phyloP scores from a whole-genome alignment of 805 yeast species.

The Zygosaccharomyces pseudorouxii region DNA sequence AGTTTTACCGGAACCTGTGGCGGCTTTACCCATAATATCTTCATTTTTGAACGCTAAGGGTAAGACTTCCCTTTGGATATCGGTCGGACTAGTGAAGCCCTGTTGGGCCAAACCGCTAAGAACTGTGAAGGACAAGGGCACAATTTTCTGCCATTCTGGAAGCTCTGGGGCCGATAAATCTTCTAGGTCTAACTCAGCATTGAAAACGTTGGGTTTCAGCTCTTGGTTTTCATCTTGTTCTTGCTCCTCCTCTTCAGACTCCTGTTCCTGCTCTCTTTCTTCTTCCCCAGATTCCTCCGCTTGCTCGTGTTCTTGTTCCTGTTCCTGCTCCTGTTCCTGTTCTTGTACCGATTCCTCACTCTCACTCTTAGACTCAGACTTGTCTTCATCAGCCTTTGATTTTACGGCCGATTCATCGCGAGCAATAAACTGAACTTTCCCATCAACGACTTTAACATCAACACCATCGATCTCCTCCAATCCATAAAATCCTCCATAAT shows the following conservation, averaged over 20 bases:
- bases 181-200: constrained; percentile 21
- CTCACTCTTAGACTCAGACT: constrained; percentile 12
- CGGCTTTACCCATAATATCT: constrained; percentile 92
- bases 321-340: constrained; percentile 18
- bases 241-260: constrained; percentile 10
- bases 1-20: constrained; percentile 97
- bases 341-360: neutral
- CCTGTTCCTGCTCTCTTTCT: constrained; percentile 4
- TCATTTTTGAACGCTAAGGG: constrained; percentile 68
- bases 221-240: constrained; percentile 19
- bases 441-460: constrained; percentile 68
- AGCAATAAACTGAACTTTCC: constrained; percentile 56
- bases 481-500: constrained; percentile 87
- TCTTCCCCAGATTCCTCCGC: constrained; percentile 27
- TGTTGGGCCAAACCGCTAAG: constrained; percentile 57
- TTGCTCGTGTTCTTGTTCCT: constrained; percentile 14
- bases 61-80: constrained; percentile 71
- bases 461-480: constrained; percentile 94
- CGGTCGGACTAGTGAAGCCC: constrained; percentile 70
- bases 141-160: constrained; percentile 54
- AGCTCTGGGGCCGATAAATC: constrained; percentile 41
- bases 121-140: constrained; percentile 48
- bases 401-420: constrained; percentile 32
- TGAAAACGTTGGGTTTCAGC: constrained; percentile 29
- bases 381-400: constrained; percentile 10